Evolutionary conservation across 2,329 filamentous ascomycete species (phyloP).

Genomic region (Colletotrichum cordylinicola): DNA sequence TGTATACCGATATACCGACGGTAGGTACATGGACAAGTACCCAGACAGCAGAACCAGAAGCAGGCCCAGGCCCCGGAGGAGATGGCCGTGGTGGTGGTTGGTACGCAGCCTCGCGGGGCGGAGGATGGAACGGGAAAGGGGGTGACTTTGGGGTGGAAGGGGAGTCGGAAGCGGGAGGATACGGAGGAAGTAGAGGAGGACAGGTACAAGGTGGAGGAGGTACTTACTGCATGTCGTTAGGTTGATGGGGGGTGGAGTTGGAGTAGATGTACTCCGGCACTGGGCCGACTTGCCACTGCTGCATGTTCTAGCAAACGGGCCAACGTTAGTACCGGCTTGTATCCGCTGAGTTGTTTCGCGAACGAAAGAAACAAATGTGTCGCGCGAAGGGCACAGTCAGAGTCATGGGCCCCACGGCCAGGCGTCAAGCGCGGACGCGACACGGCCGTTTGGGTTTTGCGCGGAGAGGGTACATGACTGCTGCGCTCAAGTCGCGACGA

Average conservation of each 20-base stretch:
- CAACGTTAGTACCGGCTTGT: constrained; percentile 20
- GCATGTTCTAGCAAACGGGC: constrained; percentile 53
- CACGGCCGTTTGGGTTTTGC: background rate
- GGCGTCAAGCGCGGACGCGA: constrained; percentile 15
- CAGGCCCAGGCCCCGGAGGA: background rate
- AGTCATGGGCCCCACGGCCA: constrained; percentile 9
- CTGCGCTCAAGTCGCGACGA: background rate
- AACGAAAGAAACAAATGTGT: constrained; percentile 6
- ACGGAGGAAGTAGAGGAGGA: constrained; percentile 4
- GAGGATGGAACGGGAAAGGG: constrained; percentile 32
- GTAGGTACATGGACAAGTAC: constrained; percentile 16
- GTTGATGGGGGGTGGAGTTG: constrained; percentile 56
- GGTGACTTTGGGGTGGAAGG: constrained; percentile 45
- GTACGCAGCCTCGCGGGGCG: constrained; percentile 18
- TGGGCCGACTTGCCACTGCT: constrained; percentile 67
- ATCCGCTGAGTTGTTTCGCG: constrained; percentile 9
- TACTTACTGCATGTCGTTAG: constrained; percentile 66
- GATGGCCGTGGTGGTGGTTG: background rate
- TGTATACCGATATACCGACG: background rate
- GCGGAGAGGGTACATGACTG: constrained; percentile 5
- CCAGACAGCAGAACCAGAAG: background rate
- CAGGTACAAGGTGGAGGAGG: constrained; percentile 35
- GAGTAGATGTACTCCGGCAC: constrained; percentile 65
- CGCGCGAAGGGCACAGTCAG: background rate
- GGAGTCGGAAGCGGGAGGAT: constrained; percentile 9